phyloP scores from a whole-genome alignment of 2,329 filamentous ascomycete species.

The Sphaerulina vaccinii region DNA sequence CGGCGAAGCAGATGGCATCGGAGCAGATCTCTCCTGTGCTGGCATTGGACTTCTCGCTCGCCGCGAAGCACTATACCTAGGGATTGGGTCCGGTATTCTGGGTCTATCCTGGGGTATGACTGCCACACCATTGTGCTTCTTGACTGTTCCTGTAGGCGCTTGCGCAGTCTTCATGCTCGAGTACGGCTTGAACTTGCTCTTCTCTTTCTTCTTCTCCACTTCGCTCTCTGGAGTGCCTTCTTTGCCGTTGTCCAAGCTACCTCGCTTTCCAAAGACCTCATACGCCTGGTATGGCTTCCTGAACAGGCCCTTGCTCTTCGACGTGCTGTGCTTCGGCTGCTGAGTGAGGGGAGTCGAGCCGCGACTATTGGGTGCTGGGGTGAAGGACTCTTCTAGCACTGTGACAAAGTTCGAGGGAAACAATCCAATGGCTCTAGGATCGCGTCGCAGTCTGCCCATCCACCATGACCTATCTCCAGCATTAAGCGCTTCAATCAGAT shows the following conservation, averaged over 20 bases:
- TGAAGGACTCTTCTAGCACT: conserved; percentile 79
- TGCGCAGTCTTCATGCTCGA: conserved; percentile 52
- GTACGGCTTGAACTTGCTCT: conserved; percentile 47
- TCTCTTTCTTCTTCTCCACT: conserved; percentile 34
- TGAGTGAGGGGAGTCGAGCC: conserved; percentile 51
- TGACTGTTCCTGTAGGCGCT: conserved; percentile 36
- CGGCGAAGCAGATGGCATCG: conserved; percentile 40
- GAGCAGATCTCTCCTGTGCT: conserved; percentile 16
- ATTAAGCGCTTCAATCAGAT: conserved; percentile 96
- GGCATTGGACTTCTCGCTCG: conserved; percentile 30
- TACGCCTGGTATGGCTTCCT: conserved; percentile 67
- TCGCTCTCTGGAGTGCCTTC: conserved; percentile 34
- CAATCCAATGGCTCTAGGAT: conserved; percentile 84
- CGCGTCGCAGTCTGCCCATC: conserved; percentile 87
- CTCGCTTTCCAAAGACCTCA: conserved; percentile 34
- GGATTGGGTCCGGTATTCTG: conserved; percentile 36
- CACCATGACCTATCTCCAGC: conserved; percentile 98
- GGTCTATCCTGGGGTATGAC: conserved; percentile 29
- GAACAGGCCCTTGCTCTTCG: conserved; percentile 57
- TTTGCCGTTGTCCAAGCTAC: conserved; percentile 30
- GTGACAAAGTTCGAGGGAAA: conserved; percentile 98
- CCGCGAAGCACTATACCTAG: conserved; percentile 28
- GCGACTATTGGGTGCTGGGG: conserved; percentile 64
- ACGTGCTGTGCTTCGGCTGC: conserved; percentile 54
- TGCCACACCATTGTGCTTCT: conserved; percentile 24